Evolutionary conservation across 495 filamentous ascomycete species (phyloP).

Genomic region (Chaetomium fimeti): DNA sequence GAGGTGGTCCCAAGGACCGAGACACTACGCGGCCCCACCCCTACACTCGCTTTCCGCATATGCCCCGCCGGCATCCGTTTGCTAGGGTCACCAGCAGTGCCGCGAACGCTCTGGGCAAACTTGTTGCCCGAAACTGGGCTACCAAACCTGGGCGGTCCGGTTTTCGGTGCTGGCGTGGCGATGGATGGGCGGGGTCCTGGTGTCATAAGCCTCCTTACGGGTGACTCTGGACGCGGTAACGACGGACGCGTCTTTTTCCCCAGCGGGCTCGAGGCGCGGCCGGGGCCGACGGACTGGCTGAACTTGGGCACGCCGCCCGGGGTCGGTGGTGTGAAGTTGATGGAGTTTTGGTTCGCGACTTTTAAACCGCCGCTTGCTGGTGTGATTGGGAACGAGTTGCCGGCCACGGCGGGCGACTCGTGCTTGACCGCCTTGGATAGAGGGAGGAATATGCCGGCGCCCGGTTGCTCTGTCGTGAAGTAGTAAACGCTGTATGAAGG

Average conservation of each 20-base stretch:
- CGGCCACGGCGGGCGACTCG: constrained; percentile 56
- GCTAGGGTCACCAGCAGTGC: constrained; percentile 56
- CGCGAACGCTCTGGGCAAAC: constrained; percentile 62
- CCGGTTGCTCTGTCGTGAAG: constrained; percentile 73
- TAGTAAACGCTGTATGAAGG: constrained; percentile 62
- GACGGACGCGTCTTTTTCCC: constrained; percentile 74
- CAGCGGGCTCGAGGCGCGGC: constrained; percentile 65
- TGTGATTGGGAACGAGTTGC: constrained; percentile 59
- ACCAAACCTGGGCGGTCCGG: constrained; percentile 52
- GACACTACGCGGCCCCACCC: constrained; percentile 52
- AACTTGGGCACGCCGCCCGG: constrained; percentile 67
- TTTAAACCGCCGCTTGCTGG: constrained; percentile 61
- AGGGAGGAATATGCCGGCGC: constrained; percentile 92
- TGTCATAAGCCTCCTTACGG: constrained; percentile 62
- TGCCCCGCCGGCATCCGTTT: constrained; percentile 47
- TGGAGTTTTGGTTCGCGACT: constrained; percentile 49
- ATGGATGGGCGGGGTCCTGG: constrained; percentile 56
- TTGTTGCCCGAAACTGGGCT: constrained; percentile 64
- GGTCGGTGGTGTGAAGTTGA: constrained; percentile 62
- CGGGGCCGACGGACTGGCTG: constrained; percentile 81
- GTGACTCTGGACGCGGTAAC: constrained; percentile 81
- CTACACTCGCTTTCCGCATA: constrained; percentile 46
- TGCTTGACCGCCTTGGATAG: constrained; percentile 78
- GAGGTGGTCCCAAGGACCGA: constrained; percentile 50
- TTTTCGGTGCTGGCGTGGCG: constrained; percentile 48